These are phyloP conservation scores for Aspergillus awamori DNA, from an alignment of 2,329 filamentous ascomycete genomes.

Conservation along the genomic window DNA sequence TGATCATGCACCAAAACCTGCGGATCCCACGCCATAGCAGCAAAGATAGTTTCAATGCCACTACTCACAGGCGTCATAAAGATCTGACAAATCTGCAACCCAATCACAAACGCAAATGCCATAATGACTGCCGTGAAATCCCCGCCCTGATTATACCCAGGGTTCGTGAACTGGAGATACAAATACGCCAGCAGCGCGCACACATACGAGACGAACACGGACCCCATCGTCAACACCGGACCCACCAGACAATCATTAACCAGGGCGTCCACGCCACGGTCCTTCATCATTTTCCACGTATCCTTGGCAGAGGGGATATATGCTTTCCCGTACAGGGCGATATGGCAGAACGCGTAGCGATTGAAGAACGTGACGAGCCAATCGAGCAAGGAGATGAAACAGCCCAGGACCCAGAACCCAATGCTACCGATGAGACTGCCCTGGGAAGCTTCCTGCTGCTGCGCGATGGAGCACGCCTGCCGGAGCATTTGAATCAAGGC, in stretches of 20 bases:
- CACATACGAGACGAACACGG: constrained; percentile 79
- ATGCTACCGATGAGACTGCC: constrained; percentile 71
- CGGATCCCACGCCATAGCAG: constrained; percentile 70
- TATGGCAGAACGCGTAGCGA: constrained; percentile 88
- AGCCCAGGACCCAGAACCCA: constrained; percentile 74
- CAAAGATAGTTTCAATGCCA: constrained; percentile 91
- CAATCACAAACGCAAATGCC: constrained; percentile 85
- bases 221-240: constrained; percentile 72
- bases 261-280: constrained; percentile 86
- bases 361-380: constrained; percentile 91
- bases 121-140: constrained; percentile 75
- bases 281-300: constrained; percentile 88
- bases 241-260: constrained; percentile 85
- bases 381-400: constrained; percentile 74
- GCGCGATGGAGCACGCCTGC: constrained; percentile 79
- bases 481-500: constrained; percentile 84
- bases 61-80: constrained; percentile 86
- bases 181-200: constrained; percentile 81
- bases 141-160: constrained; percentile 71
- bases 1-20: constrained; percentile 76
- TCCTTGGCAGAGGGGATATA: constrained; percentile 87
- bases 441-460: constrained; percentile 63
- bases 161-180: constrained; percentile 82
- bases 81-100: constrained; percentile 84
- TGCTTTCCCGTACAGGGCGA: constrained; percentile 86